Base-by-base conservation (phyloP, 257 asterid genomes). In the Nicotiana obtusifolia region DNA sequence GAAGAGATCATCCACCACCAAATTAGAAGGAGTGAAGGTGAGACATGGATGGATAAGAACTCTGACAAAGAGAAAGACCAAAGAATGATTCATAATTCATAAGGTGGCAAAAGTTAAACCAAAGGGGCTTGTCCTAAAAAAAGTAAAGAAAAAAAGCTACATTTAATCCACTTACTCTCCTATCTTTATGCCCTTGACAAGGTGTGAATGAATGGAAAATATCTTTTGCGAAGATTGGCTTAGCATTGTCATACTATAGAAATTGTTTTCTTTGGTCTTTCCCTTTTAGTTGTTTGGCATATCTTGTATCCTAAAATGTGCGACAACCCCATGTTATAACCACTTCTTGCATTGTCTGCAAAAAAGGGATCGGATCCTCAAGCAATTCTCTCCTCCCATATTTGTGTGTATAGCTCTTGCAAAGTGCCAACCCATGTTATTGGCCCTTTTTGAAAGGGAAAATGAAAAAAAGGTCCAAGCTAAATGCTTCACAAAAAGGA, bases 11-110 rank as follows among this genome's bases (percentile, higher is more conserved):
- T 84, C 93, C 31, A 83, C 77, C 87, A 92, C 91, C 80, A 92
- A 87, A 89, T 76, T 89, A 76, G 95, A 88, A 81, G 88, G 90
- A 54, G 88, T 83, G 82, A 89, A 88, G 85, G 90, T 71, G 73
- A 91, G 88, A 84, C 84, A 89, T 87, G 93, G 94, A 75, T 93
- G 97, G 98, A 87, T 93, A 86, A 92, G 90, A 82, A 83, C 73
- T 85, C 87, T 92, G 77, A 87, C 94, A 88, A 92, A 89, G 93
- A 89, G 85, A 67, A 81, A 64, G 84, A 77, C 92, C 88, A 88
- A 86, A 86, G 89, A 86, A 85, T 90, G 87, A 89, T 10, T 68
- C 17, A 67, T 88, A 86, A 81, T 81, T 56, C 67, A 59, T 83
- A 44, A 59, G 78, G 68, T 5, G 60, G 61, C 24, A 73, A 14